phyloP scores from a whole-genome alignment of 2,329 filamentous ascomycete genomes.

The Diaporthe sp. region DNA sequence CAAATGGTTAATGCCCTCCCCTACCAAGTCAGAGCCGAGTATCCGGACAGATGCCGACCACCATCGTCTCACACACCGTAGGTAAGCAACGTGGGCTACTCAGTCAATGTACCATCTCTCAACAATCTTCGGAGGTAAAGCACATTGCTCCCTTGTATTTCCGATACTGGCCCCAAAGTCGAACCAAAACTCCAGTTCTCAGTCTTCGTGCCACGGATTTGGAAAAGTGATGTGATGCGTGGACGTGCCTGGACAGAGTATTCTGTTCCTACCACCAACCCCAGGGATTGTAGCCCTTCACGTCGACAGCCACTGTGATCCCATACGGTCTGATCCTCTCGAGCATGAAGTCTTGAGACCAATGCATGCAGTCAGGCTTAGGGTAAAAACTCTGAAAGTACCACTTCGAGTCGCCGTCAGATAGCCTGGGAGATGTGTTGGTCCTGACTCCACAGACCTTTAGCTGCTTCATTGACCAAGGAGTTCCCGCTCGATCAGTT shows the following conservation, averaged over 20 bases:
- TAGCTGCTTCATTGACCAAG: not conserved
- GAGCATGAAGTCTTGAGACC: not conserved
- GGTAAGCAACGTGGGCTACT: no score
- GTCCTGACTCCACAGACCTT: not conserved
- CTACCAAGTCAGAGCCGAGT: not conserved
- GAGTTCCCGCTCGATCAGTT: not conserved
- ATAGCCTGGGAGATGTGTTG: not conserved
- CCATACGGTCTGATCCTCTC: not conserved
- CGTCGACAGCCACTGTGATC: not conserved
- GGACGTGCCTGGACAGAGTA: no score
- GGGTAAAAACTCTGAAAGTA: not conserved
- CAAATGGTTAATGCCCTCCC: not conserved
- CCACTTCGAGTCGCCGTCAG: not conserved
- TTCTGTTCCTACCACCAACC: no score
- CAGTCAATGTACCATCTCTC: not conserved
- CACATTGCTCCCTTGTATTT: no score
- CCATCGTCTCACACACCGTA: not conserved
- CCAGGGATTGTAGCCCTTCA: not conserved
- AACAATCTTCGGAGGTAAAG: no score
- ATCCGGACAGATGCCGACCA: not conserved
- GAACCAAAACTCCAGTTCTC: no score
- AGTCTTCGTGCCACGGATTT: not conserved
- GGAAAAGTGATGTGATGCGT: no score
- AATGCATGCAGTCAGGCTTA: not conserved
- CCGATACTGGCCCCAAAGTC: no score